A percentile compares a stretch with the other conserved stretches of the same genome.
phyloP scores from a whole-genome alignment of 2,329 filamentous ascomycete species.

The Ascochyta viciae-villosae region DNA sequence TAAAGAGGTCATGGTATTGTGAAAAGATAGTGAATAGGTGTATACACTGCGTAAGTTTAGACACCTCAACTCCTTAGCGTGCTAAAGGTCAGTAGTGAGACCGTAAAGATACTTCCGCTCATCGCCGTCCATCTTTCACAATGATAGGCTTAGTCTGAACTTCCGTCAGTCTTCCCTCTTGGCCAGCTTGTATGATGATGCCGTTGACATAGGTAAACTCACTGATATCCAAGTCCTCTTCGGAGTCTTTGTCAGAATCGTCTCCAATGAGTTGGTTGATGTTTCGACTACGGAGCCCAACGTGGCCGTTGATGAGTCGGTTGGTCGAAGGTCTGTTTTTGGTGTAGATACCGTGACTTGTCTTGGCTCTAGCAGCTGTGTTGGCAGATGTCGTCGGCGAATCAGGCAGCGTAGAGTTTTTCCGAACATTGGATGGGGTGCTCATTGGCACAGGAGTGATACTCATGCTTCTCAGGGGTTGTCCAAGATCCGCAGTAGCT shows the following conservation, averaged over 20 bases:
- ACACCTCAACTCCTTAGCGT: not conserved
- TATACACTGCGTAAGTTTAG: not conserved
- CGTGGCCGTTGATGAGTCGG: not conserved
- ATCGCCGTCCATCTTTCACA: not conserved
- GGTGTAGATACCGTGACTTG: too few relatives aligned
- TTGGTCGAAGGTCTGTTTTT: not conserved
- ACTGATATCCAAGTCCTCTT: constrained; percentile 18
- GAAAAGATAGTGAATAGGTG: not conserved
- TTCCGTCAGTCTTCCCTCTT: constrained; percentile 7
- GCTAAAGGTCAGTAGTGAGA: not conserved
- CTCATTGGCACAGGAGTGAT: constrained; percentile 32
- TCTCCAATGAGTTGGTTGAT: not conserved
- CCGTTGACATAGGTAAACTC: constrained; percentile 16
- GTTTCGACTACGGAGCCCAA: not conserved
- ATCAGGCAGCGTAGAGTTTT: too few relatives aligned
- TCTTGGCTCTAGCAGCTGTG: too few relatives aligned
- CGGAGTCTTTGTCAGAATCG: constrained; percentile 5
- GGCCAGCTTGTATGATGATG: constrained; percentile 7
- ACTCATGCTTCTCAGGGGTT: constrained; percentile 13
- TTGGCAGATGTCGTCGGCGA: too few relatives aligned
- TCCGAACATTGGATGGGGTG: not conserved
- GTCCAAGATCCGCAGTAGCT: not conserved
- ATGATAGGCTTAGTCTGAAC: not conserved
- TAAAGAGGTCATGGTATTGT: constrained; percentile 39
- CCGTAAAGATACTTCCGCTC: not conserved